Evolutionary conservation across 2,329 filamentous ascomycete genomes (phyloP).

Genomic region (Cytospora piceae): DNA sequence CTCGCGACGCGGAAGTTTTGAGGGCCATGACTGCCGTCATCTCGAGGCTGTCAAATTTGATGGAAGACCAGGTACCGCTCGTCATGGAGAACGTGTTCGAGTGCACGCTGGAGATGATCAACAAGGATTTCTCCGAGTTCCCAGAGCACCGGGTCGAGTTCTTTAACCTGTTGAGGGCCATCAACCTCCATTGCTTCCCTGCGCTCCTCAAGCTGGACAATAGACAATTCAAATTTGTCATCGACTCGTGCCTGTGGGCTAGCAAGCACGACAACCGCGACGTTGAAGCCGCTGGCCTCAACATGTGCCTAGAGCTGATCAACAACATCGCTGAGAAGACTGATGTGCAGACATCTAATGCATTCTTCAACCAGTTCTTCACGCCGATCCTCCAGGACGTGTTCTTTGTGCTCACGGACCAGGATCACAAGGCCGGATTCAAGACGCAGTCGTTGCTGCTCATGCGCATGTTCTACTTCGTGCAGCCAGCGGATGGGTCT

Average conservation of each 20-base stretch:
- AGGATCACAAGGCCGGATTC: slow-evolving; percentile 98
- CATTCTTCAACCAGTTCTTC: slow-evolving; percentile 98
- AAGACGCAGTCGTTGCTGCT: slow-evolving; percentile 95
- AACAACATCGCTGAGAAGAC: slow-evolving; percentile 96
- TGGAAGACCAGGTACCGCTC: slow-evolving; percentile 96
- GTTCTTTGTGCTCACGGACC: slow-evolving; percentile 96
- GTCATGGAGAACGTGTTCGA: slow-evolving; percentile 99
- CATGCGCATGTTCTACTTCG: slow-evolving; percentile 94
- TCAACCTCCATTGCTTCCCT: slow-evolving; percentile 97
- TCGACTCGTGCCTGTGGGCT: slow-evolving; percentile 99
- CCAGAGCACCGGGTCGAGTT: slow-evolving; percentile 99
- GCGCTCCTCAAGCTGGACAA: slow-evolving; percentile 91
- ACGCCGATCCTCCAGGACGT: slow-evolving; percentile 95
- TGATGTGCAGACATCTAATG: slow-evolving; percentile 81
- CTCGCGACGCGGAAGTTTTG: slow-evolving; percentile 92
- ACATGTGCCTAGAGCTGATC: slow-evolving; percentile 97
- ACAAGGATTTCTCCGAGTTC: slow-evolving; percentile 99
- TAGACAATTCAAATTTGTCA: slow-evolving; percentile 98
- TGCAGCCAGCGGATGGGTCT: slow-evolving; percentile 70
- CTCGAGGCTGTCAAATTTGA: slow-evolving; percentile 88
- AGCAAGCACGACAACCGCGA: slow-evolving; percentile 99
- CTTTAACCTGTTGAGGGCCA: slow-evolving; percentile 93
- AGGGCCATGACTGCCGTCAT: slow-evolving; percentile 98
- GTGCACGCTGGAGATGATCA: slow-evolving; percentile 99
- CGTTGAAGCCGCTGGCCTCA: slow-evolving; percentile 92